phyloP scores from a whole-genome alignment of 805 yeast species.

The Candida alai region DNA sequence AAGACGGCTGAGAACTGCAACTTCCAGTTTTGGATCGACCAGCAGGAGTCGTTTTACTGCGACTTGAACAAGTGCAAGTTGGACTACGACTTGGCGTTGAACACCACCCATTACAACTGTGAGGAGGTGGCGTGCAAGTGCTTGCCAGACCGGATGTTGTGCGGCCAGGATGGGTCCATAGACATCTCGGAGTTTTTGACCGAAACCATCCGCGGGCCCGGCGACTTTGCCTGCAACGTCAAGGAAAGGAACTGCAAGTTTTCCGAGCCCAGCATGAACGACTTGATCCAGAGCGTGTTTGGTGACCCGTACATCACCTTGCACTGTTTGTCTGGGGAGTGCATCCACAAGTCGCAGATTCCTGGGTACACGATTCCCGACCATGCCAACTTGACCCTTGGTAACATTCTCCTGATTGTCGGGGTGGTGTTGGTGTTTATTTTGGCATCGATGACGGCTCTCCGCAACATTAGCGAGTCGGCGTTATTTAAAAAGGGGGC shows the following conservation, averaged over 20 bases:
- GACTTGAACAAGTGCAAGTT: conserved; percentile 72
- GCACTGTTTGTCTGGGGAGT: conserved; percentile 81
- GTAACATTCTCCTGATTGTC: conserved; percentile 45
- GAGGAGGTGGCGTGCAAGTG: conserved; percentile 80
- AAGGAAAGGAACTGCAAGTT: conserved; percentile 62
- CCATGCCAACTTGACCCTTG: conserved; percentile 39
- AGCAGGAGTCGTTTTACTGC: conserved; percentile 87
- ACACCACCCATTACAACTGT: conserved; percentile 76
- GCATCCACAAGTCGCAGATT: conserved; percentile 85
- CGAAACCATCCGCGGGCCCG: conserved; percentile 90
- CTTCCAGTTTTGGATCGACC: conserved; percentile 95
- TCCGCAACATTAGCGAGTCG: conserved; percentile 52
- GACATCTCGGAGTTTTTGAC: conserved; percentile 90
- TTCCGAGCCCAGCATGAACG: conserved; percentile 95
- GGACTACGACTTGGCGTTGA: conserved; percentile 55
- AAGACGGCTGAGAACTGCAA: conserved; percentile 63
- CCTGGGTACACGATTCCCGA: conserved; percentile 84
- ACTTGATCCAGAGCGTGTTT: conserved; percentile 80
- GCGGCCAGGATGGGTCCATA: conserved; percentile 92
- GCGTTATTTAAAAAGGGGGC: conserved; percentile 49
- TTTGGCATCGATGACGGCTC: conserved; percentile 38
- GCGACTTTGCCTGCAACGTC: conserved; percentile 80
- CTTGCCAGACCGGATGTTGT: conserved; percentile 86
- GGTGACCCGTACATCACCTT: conserved; percentile 92
- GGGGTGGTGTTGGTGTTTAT: conserved; percentile 40